Evolutionary conservation across 805 yeast genomes (phyloP), one percentile per base, ranked within the genome.

Genomic region (Ogataea chonburiensis): DNA sequence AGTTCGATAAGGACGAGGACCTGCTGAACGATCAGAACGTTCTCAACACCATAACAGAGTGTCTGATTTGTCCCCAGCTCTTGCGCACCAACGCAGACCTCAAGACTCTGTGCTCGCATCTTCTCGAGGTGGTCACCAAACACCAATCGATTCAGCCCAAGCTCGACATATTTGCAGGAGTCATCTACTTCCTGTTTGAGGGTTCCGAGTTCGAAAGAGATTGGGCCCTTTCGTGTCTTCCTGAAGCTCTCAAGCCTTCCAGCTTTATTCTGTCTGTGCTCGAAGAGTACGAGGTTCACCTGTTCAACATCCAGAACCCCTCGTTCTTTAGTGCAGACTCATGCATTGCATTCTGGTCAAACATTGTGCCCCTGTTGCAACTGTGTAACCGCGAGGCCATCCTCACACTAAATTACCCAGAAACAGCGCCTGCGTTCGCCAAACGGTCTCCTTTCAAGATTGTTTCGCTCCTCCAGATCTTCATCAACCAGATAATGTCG

Each of bases 271-370:
- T 61, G 6, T 64, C 73, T 21, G 53, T 77, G 1, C 45, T 71
- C 5, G 83, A 79, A 47, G 89, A 83, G 50, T 73, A 71, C 40
- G 69, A 66, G 31, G 47, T 60, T 3, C 79, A 80, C 50, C 61
- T 75, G 14, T 66, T 70, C 37, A 59, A 65, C 25, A 66, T 80
- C 30, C 86, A 81, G 52, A 64, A 75, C 45, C 76, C 78, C 0
- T 55, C 61, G 1, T 64, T 57, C 40, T 81, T 71, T 56, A 64
- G 63, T 12, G 71, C 66, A 12, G 55, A 46, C 0, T 48, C 54
- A 1, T 70, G 78, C 23, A 51, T 59, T 15, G 32, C 38, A 0
- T 80, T 79, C 49, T 80, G 85, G 81, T 48, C 60, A 10, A 64
- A 60, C 41, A 39, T 70, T 20, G 34, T 46, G 3, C 59, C 64